phyloP scores from a whole-genome alignment of 164 flowering plant genomes.

The Amborella trichopoda region DNA sequence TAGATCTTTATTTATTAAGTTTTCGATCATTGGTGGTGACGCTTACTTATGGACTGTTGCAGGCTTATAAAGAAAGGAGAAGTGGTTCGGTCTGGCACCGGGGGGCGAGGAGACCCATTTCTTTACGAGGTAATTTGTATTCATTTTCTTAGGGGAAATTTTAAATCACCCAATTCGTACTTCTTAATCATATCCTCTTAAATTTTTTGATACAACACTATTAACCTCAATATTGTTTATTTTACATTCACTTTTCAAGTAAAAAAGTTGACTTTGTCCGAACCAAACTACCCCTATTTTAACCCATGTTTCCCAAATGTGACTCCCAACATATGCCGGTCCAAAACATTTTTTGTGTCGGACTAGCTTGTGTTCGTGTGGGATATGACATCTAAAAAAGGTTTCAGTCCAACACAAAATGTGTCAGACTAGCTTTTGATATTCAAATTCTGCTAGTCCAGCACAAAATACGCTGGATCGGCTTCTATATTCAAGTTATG shows the following conservation, averaged over 20 bases:
- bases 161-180: neutral
- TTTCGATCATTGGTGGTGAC: neutral
- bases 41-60: slow-evolving; percentile 9
- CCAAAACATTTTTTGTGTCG: too few species aligned
- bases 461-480: too few species aligned
- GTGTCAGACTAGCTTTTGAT: too few species aligned
- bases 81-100: slow-evolving; percentile 54
- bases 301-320: neutral
- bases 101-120: slow-evolving; percentile 65
- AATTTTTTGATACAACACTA: neutral
- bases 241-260: too few species aligned
- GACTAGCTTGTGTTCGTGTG: too few species aligned
- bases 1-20: neutral
- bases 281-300: neutral
- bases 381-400: too few species aligned
- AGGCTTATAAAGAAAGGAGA: slow-evolving; percentile 54
- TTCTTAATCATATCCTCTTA: neutral
- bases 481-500: too few species aligned
- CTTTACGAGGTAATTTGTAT: slow-evolving; percentile 45
- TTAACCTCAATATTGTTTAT: neutral
- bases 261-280: neutral
- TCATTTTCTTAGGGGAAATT: neutral
- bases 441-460: too few species aligned
- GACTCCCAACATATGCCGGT: too few species aligned
- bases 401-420: too few species aligned